phyloP scores from a whole-genome alignment of 257 asterid species.

The Anisodus tanguticus region DNA sequence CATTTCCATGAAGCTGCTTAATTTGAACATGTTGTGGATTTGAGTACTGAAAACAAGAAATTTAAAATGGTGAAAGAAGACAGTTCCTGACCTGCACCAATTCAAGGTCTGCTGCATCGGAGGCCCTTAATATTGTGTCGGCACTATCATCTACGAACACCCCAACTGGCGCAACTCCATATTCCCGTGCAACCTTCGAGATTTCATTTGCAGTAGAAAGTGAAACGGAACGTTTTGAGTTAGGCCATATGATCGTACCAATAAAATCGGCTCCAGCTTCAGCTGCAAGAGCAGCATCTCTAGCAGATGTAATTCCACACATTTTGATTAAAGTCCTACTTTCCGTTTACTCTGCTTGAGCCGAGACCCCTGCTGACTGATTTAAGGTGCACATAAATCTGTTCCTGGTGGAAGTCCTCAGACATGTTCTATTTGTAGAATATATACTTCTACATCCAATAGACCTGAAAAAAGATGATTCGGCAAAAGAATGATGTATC shows the following conservation, averaged over 20 bases:
- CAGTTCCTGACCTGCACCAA: slow-evolving; percentile 73
- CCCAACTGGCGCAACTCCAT: slow-evolving; percentile 90
- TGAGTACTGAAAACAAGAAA: slow-evolving; percentile 30
- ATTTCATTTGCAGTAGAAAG: slow-evolving; percentile 83
- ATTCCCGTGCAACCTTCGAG: slow-evolving; percentile 65
- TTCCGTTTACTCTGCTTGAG: slow-evolving; percentile 39
- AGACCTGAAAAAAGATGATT: slow-evolving; percentile 43
- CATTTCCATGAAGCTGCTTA: slow-evolving; percentile 87
- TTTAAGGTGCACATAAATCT: slow-evolving; percentile 40
- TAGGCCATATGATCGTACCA: slow-evolving; percentile 96
- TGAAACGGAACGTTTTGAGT: slow-evolving; percentile 83
- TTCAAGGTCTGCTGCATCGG: slow-evolving; percentile 76
- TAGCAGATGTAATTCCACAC: slow-evolving; percentile 89
- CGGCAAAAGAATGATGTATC: slow-evolving; percentile 8
- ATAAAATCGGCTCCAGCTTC: slow-evolving; percentile 91
- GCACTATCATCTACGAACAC: slow-evolving; percentile 92
- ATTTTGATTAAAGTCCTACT: slow-evolving; percentile 73
- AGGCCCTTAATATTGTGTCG: slow-evolving; percentile 67
- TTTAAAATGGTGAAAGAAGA: slow-evolving; percentile 28
- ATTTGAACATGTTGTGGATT: slow-evolving; percentile 23
- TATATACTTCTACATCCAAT: slow-evolving; percentile 35
- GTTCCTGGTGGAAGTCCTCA: slow-evolving; percentile 35
- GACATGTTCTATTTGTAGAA: slow-evolving; percentile 24
- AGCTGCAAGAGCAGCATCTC: slow-evolving; percentile 90
- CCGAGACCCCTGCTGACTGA: slow-evolving; percentile 42